Evolutionary conservation across 2,329 filamentous ascomycete species (phyloP).

Genomic region (Colletotrichum falcatum): DNA sequence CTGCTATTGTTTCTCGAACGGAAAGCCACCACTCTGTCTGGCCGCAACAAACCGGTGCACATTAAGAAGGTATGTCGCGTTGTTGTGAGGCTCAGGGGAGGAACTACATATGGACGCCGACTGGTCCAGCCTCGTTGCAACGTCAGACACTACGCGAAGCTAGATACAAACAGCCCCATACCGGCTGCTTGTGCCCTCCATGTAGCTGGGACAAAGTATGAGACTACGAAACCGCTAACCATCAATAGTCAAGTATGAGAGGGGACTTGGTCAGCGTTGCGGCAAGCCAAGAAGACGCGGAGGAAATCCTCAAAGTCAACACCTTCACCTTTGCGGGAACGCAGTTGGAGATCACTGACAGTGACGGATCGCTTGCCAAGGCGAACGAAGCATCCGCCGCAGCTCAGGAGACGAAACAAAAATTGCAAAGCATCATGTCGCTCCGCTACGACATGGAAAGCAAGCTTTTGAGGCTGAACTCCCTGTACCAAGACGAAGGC

Average conservation of each 20-base stretch:
- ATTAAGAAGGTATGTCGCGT: slow-evolving; percentile 82
- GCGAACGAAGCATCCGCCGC: slow-evolving; percentile 61
- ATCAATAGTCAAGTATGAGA: slow-evolving; percentile 75
- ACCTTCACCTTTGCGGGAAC: slow-evolving; percentile 76
- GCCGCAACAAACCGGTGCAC: slow-evolving; percentile 63
- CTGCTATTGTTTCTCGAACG: slow-evolving; percentile 78
- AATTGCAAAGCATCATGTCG: slow-evolving; percentile 77
- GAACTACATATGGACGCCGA: slow-evolving; percentile 45
- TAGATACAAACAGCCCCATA: slow-evolving; percentile 54
- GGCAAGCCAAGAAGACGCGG: slow-evolving; percentile 72
- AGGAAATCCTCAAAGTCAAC: slow-evolving; percentile 75
- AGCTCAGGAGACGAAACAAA: slow-evolving; percentile 72
- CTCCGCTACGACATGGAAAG: slow-evolving; percentile 77
- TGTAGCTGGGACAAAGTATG: slow-evolving; percentile 45
- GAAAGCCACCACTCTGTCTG: slow-evolving; percentile 68
- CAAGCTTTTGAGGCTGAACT: slow-evolving; percentile 88
- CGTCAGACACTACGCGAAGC: slow-evolving; percentile 43
- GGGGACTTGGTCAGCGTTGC: slow-evolving; percentile 78
- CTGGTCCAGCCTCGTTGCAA: slow-evolving; percentile 53
- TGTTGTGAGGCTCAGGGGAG: slow-evolving; percentile 48
- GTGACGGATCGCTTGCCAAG: slow-evolving; percentile 57
- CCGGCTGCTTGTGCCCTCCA: slow-evolving; percentile 53
- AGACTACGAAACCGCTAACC: slow-evolving; percentile 70
- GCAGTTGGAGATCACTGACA: slow-evolving; percentile 66
- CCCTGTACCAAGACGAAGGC: slow-evolving; percentile 77